phyloP scores from a whole-genome alignment of 1,284 basidiomycete species.

The Violaceomyces palustris region DNA sequence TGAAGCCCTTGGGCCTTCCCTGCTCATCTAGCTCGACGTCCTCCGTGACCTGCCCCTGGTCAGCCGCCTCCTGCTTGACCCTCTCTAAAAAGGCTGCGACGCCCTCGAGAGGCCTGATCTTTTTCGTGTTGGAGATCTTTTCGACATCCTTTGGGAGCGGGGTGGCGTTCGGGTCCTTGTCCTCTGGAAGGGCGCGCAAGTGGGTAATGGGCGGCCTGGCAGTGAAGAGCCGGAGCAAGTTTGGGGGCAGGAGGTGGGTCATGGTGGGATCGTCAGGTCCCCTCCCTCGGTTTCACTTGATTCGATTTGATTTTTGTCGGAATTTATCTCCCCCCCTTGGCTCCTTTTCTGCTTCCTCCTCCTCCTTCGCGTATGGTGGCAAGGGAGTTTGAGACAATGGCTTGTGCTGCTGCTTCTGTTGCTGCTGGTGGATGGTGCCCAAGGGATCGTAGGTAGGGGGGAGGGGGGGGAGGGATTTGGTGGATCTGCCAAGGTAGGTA shows the following conservation, averaged over 20 bases:
- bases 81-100: conserved; percentile 41
- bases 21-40: conserved; percentile 21
- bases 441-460: no score
- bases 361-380: no score
- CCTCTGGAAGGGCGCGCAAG: conserved; percentile 20
- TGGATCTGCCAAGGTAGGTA: no score
- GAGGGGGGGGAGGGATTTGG: no score
- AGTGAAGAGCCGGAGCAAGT: conserved; percentile 46
- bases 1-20: conserved; percentile 5
- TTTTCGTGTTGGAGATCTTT: conserved; percentile 9
- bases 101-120: conserved; percentile 34
- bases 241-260: conserved; percentile 50
- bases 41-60: conserved; percentile 41
- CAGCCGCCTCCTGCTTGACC: conserved; percentile 37
- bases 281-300: no score
- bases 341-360: no score
- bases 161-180: conserved; percentile 27
- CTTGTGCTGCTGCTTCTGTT: no score
- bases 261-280: no score
- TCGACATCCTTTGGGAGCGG: conserved; percentile 11
- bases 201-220: conserved; percentile 41
- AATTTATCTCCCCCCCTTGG: no score
- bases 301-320: no score
- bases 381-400: no score
- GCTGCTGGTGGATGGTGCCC: no score